A percentile compares a stretch with the other conserved stretches of the same genome.
These are phyloP conservation scores for Seiridium unicorne DNA, from an alignment of 2,329 filamentous ascomycete species.

Conservation along the genomic window DNA sequence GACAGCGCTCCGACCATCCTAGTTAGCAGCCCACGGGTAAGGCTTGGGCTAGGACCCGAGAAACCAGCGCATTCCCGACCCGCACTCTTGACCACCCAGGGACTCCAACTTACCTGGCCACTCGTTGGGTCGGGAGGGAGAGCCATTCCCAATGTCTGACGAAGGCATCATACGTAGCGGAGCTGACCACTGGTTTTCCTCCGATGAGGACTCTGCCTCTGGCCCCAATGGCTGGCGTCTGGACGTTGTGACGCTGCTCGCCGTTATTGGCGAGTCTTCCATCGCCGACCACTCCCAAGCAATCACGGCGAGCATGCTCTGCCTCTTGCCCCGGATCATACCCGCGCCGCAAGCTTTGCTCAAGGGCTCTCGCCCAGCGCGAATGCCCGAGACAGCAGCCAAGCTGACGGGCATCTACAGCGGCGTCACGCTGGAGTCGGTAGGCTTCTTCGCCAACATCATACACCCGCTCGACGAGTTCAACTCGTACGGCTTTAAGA, in stretches of 20 bases:
- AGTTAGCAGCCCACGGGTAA: background rate
- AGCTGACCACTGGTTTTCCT: constrained; percentile 21
- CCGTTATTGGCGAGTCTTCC: constrained; percentile 60
- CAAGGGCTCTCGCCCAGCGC: constrained; percentile 50
- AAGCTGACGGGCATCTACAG: constrained; percentile 58
- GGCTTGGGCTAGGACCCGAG: background rate
- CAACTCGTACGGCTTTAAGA: constrained; percentile 44
- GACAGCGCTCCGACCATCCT: too few species aligned
- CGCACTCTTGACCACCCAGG: background rate
- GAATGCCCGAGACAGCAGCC: constrained; percentile 54
- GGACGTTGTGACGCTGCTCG: constrained; percentile 61
- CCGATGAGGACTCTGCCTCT: constrained; percentile 33
- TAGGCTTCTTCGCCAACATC: constrained; percentile 63
- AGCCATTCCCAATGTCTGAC: constrained; percentile 16
- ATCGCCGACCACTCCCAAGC: constrained; percentile 58
- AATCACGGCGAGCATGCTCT: constrained; percentile 57
- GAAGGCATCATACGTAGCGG: constrained; percentile 7
- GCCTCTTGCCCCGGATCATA: constrained; percentile 58
- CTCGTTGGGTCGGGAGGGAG: background rate
- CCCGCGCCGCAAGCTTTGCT: constrained; percentile 63
- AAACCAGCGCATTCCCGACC: background rate
- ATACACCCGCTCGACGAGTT: constrained; percentile 54
- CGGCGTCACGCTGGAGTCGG: constrained; percentile 50
- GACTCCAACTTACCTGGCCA: background rate
- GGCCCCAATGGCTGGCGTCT: constrained; percentile 48